Conservation (phyloP, 495 filamentous ascomycete species). For the Evernia prunastri region DNA sequence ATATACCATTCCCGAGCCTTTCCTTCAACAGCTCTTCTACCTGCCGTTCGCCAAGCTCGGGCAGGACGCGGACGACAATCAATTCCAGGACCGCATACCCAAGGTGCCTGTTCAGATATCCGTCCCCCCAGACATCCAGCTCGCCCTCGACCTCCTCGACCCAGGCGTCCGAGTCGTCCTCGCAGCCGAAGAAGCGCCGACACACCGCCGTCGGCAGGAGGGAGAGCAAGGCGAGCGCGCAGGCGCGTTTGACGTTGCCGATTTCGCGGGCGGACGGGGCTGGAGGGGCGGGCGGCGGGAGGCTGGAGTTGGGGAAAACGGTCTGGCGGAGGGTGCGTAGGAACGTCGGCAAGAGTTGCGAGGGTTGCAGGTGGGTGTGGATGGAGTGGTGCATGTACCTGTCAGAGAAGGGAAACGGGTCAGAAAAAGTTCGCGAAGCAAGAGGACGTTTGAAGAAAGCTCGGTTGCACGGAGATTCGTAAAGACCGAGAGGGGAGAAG, state of each 20-base stretch:
- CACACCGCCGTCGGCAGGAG: conserved; percentile 39
- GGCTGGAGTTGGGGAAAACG: conserved; percentile 73
- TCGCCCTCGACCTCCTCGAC: conserved; percentile 47
- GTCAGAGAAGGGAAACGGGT: conserved; percentile 27
- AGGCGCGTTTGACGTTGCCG: conserved; percentile 48
- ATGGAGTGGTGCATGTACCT: conserved; percentile 73
- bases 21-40: conserved; percentile 66
- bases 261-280: conserved; percentile 38
- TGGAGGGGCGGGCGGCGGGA: conserved; percentile 36
- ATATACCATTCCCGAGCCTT: conserved; percentile 42
- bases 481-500: background rate
- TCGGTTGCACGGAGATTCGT: background rate
- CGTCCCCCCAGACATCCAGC: conserved; percentile 69
- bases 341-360: conserved; percentile 62
- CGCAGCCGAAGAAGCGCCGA: conserved; percentile 36
- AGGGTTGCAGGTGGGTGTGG: conserved; percentile 55
- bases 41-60: conserved; percentile 72
- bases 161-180: conserved; percentile 30
- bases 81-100: conserved; percentile 72
- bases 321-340: conserved; percentile 64
- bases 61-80: conserved; percentile 68
- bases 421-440: conserved; percentile 20
- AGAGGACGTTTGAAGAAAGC: background rate
- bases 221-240: conserved; percentile 46
- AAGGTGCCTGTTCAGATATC: conserved; percentile 86